Base-by-base conservation (phyloP, 208 protist species). In the Acanthamoeba rhysodes region DNA sequence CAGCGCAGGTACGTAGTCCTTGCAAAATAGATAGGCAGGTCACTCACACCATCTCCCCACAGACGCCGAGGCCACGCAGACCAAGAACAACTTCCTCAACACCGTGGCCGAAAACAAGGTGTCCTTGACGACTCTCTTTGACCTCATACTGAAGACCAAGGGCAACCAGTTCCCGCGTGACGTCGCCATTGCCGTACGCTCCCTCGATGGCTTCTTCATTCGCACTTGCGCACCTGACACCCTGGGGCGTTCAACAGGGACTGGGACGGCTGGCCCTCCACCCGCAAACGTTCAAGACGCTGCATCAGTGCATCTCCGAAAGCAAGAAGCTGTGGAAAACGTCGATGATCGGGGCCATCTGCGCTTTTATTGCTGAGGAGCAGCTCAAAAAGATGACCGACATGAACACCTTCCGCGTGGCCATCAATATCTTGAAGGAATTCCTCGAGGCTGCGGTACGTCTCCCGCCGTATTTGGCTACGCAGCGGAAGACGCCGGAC, bases 301-400 rank as follows among this genome's bases (percentile, higher is more conserved):
- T 94, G 5, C 62, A 76, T n/a, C 68, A 76, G 45, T 94, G 68
- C 57, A 76, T 94, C 29, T 29, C n/a, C 45, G 90, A 94, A 34
- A 94, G 37, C 32, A 94, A 94, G 90, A 76, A 82, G 50, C 16
- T 64, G 32, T 94, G 90, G 90, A 94, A 94, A 50, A 94, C 90
- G 9, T 50, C 50, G n/a, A 70, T 94, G 45, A 48, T 94, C 7
- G 90, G n/a, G 10, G 90, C 90, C 12, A 94, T 94, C 22, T 94
- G 90, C 90, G 64, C 90, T 48, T 94, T 70, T 59, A 94, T 94
- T 84, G 90, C 90, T 3, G 68, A 82, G 41, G 70, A 84, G 68
- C 62, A 82, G 37, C 50, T 94, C 32, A 64, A 59, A 24, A 57
- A 94, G 90, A 84, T 94, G 20, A 45, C 34, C 27, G 90, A 94